Evolutionary conservation across 352 stramenopile genomes (phyloP).

Genomic region (Bremia lactucae): DNA sequence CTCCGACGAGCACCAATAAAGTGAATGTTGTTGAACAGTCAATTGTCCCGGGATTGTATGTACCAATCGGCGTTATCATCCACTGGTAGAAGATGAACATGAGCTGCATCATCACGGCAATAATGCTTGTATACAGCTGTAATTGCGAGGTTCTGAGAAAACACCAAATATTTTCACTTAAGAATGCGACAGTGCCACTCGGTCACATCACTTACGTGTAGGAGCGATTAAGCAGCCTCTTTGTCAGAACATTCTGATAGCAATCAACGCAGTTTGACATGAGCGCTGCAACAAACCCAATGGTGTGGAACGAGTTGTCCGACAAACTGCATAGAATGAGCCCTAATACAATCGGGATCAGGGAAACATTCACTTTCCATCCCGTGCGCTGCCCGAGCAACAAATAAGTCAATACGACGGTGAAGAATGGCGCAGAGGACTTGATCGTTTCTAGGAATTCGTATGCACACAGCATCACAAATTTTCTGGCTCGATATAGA

Average conservation of each 20-base stretch:
- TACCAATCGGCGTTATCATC: slow-evolving; percentile 27
- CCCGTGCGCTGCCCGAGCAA: slow-evolving; percentile 75
- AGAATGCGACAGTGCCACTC: background rate
- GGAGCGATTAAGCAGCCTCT: slow-evolving; percentile 71
- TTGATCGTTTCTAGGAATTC: slow-evolving; percentile 84
- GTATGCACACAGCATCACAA: slow-evolving; percentile 8
- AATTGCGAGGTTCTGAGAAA: slow-evolving; percentile 58
- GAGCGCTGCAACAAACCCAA: slow-evolving; percentile 84
- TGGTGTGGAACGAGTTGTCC: slow-evolving; percentile 77
- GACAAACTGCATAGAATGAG: slow-evolving; percentile 82
- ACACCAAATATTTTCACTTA: background rate
- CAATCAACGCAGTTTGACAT: slow-evolving; percentile 88
- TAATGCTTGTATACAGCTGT: slow-evolving; percentile 86
- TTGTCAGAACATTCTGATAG: slow-evolving; percentile 88
- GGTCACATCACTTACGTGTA: slow-evolving; percentile 45
- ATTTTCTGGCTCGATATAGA: background rate
- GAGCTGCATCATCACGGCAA: slow-evolving; percentile 77
- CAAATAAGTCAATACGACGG: slow-evolving; percentile 79
- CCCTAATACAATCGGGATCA: slow-evolving; percentile 81
- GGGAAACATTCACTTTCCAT: slow-evolving; percentile 71
- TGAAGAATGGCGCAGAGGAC: slow-evolving; percentile 86
- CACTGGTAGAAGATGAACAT: slow-evolving; percentile 68
- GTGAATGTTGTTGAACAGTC: slow-evolving; percentile 34
- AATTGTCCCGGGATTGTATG: slow-evolving; percentile 8
- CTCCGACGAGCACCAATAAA: slow-evolving; percentile 42